A percentile compares a stretch with the other conserved stretches of the same genome.
These are phyloP conservation scores for Amanita phalloides DNA, from an alignment of 768 basidiomycete species.

Conservation along the genomic window DNA sequence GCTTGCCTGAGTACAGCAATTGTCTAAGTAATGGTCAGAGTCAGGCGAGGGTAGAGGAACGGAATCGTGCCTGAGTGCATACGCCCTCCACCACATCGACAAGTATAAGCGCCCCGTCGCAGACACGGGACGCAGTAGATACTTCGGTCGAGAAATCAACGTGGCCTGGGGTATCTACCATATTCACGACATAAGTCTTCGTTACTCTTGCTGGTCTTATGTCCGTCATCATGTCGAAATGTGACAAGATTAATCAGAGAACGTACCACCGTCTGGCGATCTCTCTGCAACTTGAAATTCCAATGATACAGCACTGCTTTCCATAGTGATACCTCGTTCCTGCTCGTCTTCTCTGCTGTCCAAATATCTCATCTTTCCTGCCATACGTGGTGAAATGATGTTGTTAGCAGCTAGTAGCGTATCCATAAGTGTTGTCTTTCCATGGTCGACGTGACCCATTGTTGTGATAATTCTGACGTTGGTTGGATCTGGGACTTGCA, in stretches of 20 bases:
- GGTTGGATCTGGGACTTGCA: constrained; percentile 27
- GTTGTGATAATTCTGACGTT: constrained; percentile 76
- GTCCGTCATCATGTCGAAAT: constrained; percentile 19
- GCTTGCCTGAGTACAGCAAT: constrained; percentile 93
- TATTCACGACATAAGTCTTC: constrained; percentile 78
- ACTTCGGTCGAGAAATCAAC: constrained; percentile 98
- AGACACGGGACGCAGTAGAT: constrained; percentile 85
- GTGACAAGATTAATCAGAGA: constrained; percentile 2
- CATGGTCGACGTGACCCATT: constrained; percentile 89
- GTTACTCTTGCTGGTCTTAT: constrained; percentile 37
- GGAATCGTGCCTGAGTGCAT: constrained; percentile 73
- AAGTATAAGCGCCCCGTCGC: constrained; percentile 90
- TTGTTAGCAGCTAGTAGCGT: constrained; percentile 93
- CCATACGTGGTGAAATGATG: constrained; percentile 91
- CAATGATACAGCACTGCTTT: constrained; percentile 89
- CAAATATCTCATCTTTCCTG: constrained; percentile 91
- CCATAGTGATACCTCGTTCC: constrained; percentile 97
- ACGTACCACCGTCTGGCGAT: constrained; percentile 44
- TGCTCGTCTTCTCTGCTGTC: constrained; percentile 97
- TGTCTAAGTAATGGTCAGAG: constrained; percentile 42
- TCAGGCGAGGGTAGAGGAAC: too few species aligned
- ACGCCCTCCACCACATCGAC: constrained; percentile 98
- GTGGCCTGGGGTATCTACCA: constrained; percentile 98
- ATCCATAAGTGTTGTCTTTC: constrained; percentile 95
- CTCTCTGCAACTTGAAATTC: constrained; percentile 73